Evolutionary conservation across 2,329 filamentous ascomycete species (phyloP), one percentile per base, ranked within the genome.

Genomic region (Periconia macrospinosa): DNA sequence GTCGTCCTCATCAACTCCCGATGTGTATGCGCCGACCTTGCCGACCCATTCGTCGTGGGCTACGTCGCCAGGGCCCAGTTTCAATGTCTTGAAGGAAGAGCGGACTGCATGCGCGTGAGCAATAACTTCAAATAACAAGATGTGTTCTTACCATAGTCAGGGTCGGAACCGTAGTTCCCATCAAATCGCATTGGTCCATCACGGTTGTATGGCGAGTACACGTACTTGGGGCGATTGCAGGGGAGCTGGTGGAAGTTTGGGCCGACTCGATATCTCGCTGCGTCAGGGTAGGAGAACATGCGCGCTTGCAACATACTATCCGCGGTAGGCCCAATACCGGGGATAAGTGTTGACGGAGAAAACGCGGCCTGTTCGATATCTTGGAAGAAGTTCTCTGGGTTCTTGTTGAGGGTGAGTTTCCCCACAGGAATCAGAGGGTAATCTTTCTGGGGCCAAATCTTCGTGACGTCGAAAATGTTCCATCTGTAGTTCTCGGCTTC

Each of bases 321-420:
- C 58, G 85, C 85, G 10, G 86, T 87, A 14, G 86, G 83, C 72
- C 89, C 86, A 52, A 87, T 83, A 50, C 87, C 86, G 3, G 86
- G 86, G 3, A 84, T 79, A 70, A 89, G 73, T 67, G 89, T 85
- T 6, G 85, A 81, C 37, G 87, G 87, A 55, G 82, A 86, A 79
- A 89, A 90, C 1, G 86, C 85, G 17, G 84, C 80, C 68, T 89
- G 87, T 76, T 90, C 87, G 47, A 89, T 87, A 63, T 88, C 84
- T 58, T 82, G 81, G 57, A 85, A 85, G 70, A 85, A 85, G 68
- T 85, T 85, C 68, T 82, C 72, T n/a, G 75, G 76, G 57, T 82
- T 83, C 71, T 82, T 79, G 67, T 82, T 82, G 41, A 83, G 59
- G 61, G 72, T 74, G 62, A 82, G 79, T 64, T 81, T 79, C 58